Percentiles rank a stretch among this genome's conserved stretches.
These are phyloP conservation scores for Prunus salicina DNA, from an alignment of 306 rosid genomes.

Conservation along the genomic window DNA sequence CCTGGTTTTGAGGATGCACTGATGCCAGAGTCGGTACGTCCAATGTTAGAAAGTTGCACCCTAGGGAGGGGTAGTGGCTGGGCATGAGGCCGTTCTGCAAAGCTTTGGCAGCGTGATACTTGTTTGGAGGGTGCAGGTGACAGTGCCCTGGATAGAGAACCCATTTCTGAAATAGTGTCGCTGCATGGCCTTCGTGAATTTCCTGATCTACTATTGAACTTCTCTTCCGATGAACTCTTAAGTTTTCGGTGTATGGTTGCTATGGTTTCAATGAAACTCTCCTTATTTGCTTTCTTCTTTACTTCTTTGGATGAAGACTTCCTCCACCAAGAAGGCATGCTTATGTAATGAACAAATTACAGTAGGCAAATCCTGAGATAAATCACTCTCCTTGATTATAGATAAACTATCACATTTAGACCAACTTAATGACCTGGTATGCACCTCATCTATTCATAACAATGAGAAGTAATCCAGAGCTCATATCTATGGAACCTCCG, in stretches of 20 bases:
- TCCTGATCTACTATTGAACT: constrained; percentile 54
- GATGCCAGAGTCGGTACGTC: constrained; percentile 66
- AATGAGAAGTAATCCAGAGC: constrained; percentile 16
- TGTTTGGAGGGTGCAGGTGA: constrained; percentile 81
- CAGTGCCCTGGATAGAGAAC: constrained; percentile 56
- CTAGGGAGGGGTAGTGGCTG: constrained; percentile 96
- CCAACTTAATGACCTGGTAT: constrained; percentile 17
- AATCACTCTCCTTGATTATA: constrained; percentile 21
- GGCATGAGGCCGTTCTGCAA: constrained; percentile 74
- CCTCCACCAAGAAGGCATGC: constrained; percentile 91
- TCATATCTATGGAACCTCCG: constrained; percentile 17
- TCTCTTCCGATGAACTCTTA: constrained; percentile 66
- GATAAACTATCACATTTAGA: constrained; percentile 27
- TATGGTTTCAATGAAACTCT: constrained; percentile 66
- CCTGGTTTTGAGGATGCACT: constrained; percentile 51
- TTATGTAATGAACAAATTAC: constrained; percentile 21
- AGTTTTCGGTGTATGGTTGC: constrained; percentile 67
- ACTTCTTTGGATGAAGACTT: constrained; percentile 79
- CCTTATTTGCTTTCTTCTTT: constrained; percentile 67
- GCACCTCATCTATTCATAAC: constrained; percentile 22
- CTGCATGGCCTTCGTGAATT: constrained; percentile 50
- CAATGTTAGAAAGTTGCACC: constrained; percentile 50
- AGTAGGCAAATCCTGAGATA: constrained; percentile 16
- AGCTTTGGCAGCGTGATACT: constrained; percentile 92
- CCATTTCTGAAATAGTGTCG: constrained; percentile 81